Base-by-base conservation (phyloP, 257 asterid genomes). In the Capsicum rhomboideum region DNA sequence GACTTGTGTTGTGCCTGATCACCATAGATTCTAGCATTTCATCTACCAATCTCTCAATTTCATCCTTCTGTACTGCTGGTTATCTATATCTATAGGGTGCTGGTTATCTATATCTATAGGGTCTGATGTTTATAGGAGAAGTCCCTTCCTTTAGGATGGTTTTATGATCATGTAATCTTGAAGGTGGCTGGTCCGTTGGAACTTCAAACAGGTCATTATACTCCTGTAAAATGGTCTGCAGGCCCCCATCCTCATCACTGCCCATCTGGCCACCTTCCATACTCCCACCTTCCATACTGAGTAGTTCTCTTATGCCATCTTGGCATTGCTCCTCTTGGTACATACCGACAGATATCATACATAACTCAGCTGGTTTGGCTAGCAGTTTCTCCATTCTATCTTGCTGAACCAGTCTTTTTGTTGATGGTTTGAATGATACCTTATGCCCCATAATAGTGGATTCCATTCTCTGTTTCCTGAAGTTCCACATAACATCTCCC, bases 221-320 rank as follows among this genome's bases (percentile, higher is more conserved):
- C 3, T 54, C 3, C 10, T 54, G 10, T 17, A 54, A 2, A 6
- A 17, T 6, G 0, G 18, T 6, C 10, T 54, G 10, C 10, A 54
- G 5, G 0, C 0, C 54, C 2, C 3, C 10, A 13, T 4, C 54
- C 0, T 2, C 10, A 10, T 49, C 17, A 2, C 3, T 49, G 17
- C 9, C 14, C 53, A 34, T 34, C 40, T 34, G 6, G 40, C 12
- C 52, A 46, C 13, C 52, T 46, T 46, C 52, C 4, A 46, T 46
- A 11, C 2, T 46, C 9, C 9, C 52, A 46, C 13, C 52, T 46
- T 46, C 52, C 13, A 46, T 46, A 11, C 0, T 46, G 13, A 46
- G 11, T 11, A 46, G 4, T 11, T 8, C 12, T 46, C 13, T 2
- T 9, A 11, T 46, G 4, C 13, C 3, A 8, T 46, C 6, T 0